A percentile compares a stretch with the other conserved stretches of the same genome.
Evolutionary conservation across 208 protist genomes (phyloP).

Genomic region (Leishmania braziliensis): DNA sequence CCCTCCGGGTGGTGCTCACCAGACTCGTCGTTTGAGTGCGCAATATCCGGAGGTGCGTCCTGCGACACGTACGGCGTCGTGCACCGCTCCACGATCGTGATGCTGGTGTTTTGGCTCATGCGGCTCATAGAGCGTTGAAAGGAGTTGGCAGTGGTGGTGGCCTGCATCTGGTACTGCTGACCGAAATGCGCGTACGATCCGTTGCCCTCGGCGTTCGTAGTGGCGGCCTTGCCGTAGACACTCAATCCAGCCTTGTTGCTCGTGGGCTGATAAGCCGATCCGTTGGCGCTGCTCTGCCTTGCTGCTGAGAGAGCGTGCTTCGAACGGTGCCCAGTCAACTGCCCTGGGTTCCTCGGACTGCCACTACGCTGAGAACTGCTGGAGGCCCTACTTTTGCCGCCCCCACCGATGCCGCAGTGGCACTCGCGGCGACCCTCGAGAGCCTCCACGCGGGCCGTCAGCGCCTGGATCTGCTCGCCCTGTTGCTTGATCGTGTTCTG

Average conservation of each 20-base stretch:
- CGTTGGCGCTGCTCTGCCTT: constrained; percentile 1
- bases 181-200: not conserved
- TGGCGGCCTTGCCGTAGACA: not conserved
- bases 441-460: constrained; percentile 53
- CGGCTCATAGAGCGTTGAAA: constrained; percentile 41
- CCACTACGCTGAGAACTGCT: constrained; percentile 1
- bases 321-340: not conserved
- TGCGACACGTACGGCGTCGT: constrained; percentile 44
- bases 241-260: constrained; percentile 3
- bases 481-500: constrained; percentile 35
- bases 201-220: not conserved
- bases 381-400: not conserved
- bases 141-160: constrained; percentile 12
- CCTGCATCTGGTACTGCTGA: constrained; percentile 5
- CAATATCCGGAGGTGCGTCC: constrained; percentile 54
- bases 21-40: constrained; percentile 54
- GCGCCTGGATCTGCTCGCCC: constrained; percentile 27
- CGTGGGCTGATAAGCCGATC: not conserved
- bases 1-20: constrained; percentile 62
- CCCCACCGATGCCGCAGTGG: constrained; percentile 19
- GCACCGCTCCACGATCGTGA: constrained; percentile 30
- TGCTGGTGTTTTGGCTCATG: constrained; percentile 22
- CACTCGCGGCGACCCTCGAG: constrained; percentile 63
- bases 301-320: not conserved
- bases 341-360: not conserved